Conservation (phyloP, 108 stramenopile genomes). For the Aureococcus anophagefferens region DNA sequence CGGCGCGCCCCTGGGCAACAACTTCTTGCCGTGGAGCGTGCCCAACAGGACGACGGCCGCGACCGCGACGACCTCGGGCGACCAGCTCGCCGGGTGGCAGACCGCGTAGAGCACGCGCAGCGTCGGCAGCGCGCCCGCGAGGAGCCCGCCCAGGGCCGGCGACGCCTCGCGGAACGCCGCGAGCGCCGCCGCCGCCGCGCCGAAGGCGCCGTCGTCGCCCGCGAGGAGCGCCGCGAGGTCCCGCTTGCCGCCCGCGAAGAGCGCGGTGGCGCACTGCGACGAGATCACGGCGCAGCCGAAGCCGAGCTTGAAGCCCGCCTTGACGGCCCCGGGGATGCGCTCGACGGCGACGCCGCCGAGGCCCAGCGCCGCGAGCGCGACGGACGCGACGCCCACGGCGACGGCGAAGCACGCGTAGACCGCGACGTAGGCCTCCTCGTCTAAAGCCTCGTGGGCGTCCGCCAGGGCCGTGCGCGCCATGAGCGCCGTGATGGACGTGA, state of each 20-base stretch:
- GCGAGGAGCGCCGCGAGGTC: too few relatives aligned
- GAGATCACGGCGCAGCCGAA: not conserved
- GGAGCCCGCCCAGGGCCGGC: not conserved
- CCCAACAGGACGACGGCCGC: not conserved
- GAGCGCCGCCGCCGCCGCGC: too few relatives aligned
- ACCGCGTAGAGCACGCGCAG: not conserved
- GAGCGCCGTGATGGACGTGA: slow-evolving; percentile 63
- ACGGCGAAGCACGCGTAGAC: slow-evolving; percentile 62
- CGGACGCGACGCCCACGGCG: slow-evolving; percentile 55
- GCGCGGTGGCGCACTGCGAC: not conserved
- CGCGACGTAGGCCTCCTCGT: slow-evolving; percentile 61
- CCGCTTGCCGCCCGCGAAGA: not conserved
- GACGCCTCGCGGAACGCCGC: not conserved
- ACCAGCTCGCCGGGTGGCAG: not conserved
- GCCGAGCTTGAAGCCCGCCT: slow-evolving; percentile 57
- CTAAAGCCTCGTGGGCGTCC: slow-evolving; percentile 51
- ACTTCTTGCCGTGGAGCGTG: not conserved
- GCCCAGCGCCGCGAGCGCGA: slow-evolving; percentile 50
- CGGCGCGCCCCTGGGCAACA: slow-evolving; percentile 24
- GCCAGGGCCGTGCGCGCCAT: slow-evolving; percentile 67
- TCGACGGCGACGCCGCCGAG: slow-evolving; percentile 51
- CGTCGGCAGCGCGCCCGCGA: not conserved
- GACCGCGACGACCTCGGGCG: not conserved
- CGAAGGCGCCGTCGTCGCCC: too few relatives aligned
- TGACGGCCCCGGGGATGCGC: slow-evolving; percentile 50